Evolutionary conservation across 768 basidiomycete species (phyloP), one percentile per base, ranked within the genome.

Genomic region (Lentinula edodes): DNA sequence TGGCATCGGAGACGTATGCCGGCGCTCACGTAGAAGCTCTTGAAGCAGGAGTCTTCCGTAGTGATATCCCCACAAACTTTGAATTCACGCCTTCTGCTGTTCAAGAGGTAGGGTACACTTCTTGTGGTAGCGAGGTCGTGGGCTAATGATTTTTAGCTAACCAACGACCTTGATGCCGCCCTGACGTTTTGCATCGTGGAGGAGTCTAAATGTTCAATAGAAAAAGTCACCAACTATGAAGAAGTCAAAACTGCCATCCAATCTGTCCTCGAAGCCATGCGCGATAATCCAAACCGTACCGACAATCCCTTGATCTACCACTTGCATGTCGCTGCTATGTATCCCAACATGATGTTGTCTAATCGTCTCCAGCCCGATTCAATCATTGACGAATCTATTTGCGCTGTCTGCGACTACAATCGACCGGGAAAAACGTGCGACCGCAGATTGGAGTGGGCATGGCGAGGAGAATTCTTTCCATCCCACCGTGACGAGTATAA

Each of bases 341-440:
- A 99, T 72, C 97, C 97, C 61, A 99, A 98, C 74, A 98, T 99
- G 84, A 99, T 99, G 97, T 88, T 99, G 79, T 98, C 95, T 16
- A 99, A 99, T 71, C 92, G 97, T 38, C 82, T 99, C 2, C 97
- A 99, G 67, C 97, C 97, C 2, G 97, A 99, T 74, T 97, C 97
- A 1, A 91, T 98, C 77, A 90, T 98, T 9, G 93, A 95, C 68
- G 97, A 98, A 72, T 87, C 96, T 18, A 90, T 89, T 16, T 99
- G 97, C 69, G 97, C 97, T 1, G 95, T 98, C 1, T 99, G 97
- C 75, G 97, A 99, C 74, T 98, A 90, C 73, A 99, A 99, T 68
- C 85, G 95, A 8, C 95, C 97, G 0, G 93, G 92, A 20, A 99
- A 99, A 76, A 83, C 85, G 12, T 99, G 97, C 73, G 97, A 98